Percentiles rank a stretch among this genome's conserved stretches.
These are phyloP conservation scores for Aureococcus anophagefferens DNA, from an alignment of 108 stramenopile genomes.

Conservation along the genomic window DNA sequence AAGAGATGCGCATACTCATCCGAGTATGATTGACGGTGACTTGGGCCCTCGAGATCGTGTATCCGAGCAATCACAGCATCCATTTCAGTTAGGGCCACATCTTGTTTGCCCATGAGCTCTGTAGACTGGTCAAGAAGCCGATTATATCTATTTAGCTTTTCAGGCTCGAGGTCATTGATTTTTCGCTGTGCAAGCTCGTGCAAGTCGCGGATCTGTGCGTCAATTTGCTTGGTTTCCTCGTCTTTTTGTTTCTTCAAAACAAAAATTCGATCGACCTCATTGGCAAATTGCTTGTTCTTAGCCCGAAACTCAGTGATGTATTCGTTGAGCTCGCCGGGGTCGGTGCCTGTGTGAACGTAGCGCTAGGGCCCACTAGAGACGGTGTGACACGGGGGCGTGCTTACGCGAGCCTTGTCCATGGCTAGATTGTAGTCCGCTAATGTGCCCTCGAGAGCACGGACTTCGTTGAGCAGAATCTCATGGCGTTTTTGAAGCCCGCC, in stretches of 20 bases:
- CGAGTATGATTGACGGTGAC: background rate
- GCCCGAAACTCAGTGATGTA: conserved; percentile 24
- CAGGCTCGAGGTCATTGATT: conserved; percentile 41
- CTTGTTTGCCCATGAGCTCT: background rate
- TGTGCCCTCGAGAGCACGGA: conserved; percentile 41
- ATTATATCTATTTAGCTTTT: conserved; percentile 14
- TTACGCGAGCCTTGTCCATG: conserved; percentile 47
- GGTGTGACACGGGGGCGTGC: background rate
- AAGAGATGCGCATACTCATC: background rate
- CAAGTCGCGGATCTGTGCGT: conserved; percentile 28
- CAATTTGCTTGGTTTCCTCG: conserved; percentile 26
- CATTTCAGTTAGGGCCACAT: background rate
- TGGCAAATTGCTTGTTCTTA: conserved; percentile 11
- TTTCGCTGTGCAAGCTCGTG: conserved; percentile 35
- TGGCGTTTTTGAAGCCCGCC: conserved; percentile 34
- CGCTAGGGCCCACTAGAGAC: too few species aligned
- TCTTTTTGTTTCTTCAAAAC: conserved; percentile 41
- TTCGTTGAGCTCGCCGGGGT: conserved; percentile 41
- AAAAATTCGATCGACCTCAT: conserved; percentile 41
- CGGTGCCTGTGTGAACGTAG: conserved; percentile 7
- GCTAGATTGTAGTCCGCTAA: conserved; percentile 61
- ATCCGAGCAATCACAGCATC: background rate
- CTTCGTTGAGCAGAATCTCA: conserved; percentile 36
- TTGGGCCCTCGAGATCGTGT: background rate
- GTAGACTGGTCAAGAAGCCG: background rate